Evolutionary conservation across 140 eudicot species (phyloP), one percentile per base, ranked within the genome.

Genomic region (Anethum foeniculum): DNA sequence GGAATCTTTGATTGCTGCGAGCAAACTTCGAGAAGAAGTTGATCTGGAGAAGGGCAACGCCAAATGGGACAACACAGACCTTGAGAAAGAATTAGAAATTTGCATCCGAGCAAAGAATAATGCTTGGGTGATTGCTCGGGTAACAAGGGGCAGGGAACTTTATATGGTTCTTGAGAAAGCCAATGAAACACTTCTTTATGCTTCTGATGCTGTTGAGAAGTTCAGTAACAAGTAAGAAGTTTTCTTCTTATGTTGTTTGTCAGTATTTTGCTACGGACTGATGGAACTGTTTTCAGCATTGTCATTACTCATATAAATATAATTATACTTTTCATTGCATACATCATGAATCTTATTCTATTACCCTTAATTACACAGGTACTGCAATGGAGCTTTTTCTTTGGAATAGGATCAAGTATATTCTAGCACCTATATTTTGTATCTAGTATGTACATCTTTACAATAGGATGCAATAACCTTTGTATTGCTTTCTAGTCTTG

Each of bases 81-180:
- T 73, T 76, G 94, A 89, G 65, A 91, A 89, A 83, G 98, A 91
- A 85, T 77, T 92, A 43, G 97, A 95, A 85, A 67, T 95, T 73
- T 89, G 97, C 88, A 87, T 92, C 58, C 79, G 99, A 82, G 97
- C 93, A 16, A 95, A 91, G 81, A 95, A 92, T 85, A 92, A 90
- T 83, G 93, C 99, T 12, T 92, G 99, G 99, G 95, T 92, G 85
- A 91, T 95, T 76, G 97, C 93, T 65, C 86, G 91, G 78, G 89
- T 90, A 67, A 85, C 89, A 48, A 89, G 97, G 85, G 97, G 96
- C 80, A 92, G 91, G 82, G 96, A 95, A 83, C 97, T 95, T 75
- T 95, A 89, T 81, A 87, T 92, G 87, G 97, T 92, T 71, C 94
- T 95, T 77, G 99, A 95, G 81, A 92, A 89, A 88, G 97, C 93